These are phyloP conservation scores for Eragrostis nindensis DNA, from an alignment of 176 grass and related monocot genomes.

Conservation along the genomic window DNA sequence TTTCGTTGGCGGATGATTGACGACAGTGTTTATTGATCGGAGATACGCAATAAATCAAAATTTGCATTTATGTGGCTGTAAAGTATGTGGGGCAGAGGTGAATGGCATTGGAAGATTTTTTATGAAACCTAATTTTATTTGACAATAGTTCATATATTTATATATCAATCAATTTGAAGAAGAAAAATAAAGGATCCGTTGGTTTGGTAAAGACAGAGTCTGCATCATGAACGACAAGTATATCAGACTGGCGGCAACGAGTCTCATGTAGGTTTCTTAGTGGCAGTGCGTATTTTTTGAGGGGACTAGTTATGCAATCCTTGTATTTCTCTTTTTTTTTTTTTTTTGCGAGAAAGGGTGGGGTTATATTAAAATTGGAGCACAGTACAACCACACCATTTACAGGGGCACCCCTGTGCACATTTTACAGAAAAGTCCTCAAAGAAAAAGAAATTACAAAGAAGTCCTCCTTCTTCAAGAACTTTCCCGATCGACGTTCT, in stretches of 20 bases:
- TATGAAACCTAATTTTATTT: neutral
- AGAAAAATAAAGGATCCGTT: neutral
- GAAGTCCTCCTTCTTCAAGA: too few species aligned
- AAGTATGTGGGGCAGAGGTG: neutral
- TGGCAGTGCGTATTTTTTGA: too few species aligned
- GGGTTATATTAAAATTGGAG: too few species aligned
- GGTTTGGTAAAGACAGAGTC: neutral
- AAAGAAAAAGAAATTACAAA: too few species aligned
- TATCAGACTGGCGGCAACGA: neutral
- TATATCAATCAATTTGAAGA: neutral
- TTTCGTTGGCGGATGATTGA: neutral
- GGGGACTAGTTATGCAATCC: too few species aligned
- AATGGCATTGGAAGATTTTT: neutral
- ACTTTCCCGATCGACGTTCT: too few species aligned
- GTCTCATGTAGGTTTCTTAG: neutral
- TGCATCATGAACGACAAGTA: neutral
- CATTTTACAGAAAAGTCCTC: too few species aligned
- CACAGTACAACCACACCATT: too few species aligned
- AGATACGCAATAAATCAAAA: neutral
- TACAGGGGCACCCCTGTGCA: too few species aligned
- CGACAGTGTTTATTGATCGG: neutral
- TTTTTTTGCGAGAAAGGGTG: too few species aligned
- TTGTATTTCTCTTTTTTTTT: too few species aligned
- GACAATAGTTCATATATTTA: neutral
- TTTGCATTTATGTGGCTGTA: neutral